Evolutionary conservation across 73 alveolate species (phyloP), one percentile per base, ranked within the genome.

Genomic region (Blepharisma stoltei): DNA sequence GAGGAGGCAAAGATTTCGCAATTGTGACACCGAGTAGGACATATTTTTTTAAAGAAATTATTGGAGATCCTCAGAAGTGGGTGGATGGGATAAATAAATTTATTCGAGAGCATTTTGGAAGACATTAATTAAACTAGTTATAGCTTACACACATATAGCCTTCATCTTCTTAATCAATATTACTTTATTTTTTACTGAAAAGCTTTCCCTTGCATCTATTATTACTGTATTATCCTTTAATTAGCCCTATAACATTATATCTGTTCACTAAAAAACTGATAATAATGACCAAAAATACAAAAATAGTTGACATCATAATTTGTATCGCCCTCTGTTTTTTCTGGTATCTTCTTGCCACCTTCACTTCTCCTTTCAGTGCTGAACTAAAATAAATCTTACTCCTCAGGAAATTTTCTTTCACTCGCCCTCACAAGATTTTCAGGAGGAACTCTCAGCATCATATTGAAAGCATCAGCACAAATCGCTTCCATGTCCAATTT

Each of bases 1-100:
- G 23, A 60, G 48, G 18, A 8, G 73, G 73, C 46, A 60, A 60
- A n/a, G 73, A 60, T 5, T 60, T 60, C 5, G 46, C 23, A n/a
- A 60, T 60, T 14, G 23, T 14, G 46, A 60, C 14, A 4, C 73
- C 73, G 4, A n/a, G 23, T 8, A n/a, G 73, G 18, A 60, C 46
- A 1, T 60, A 60, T 60, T 5, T 20, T 60, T 60, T 60, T 38
- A 60, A 38, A 5, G 73, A 60, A 25, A n/a, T 60, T 14, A 60
- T 60, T 20, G 46, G 73, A 3, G 23, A 60, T 25, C 73, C 73
- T 60, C 48, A 60, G 5, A n/a, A 38, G 14, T 60, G 73, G 73
- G 73, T 60, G 0, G 73, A 60, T 14, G 73, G 73, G n/a, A 60
- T 60, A 14, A 60, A 60, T 38, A 60, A 60, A 14, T 8, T 60